phyloP scores from a whole-genome alignment of 179 eudicot genomes.

The Vitellaria paradoxa region DNA sequence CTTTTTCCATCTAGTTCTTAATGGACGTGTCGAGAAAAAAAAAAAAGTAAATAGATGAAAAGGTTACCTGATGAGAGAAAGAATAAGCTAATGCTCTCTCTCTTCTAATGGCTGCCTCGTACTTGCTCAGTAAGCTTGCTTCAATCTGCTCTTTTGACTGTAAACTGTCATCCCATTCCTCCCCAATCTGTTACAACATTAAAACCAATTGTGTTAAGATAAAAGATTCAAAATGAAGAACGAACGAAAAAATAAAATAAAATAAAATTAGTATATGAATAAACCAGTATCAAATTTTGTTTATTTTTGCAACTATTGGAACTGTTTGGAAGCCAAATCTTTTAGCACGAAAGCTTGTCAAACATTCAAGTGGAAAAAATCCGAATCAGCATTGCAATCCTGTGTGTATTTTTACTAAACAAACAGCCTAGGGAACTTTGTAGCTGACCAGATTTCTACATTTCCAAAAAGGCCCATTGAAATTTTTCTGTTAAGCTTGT shows the following conservation, averaged over 20 bases:
- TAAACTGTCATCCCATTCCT: conserved; percentile 77
- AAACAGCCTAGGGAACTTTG: background rate
- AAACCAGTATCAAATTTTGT: background rate
- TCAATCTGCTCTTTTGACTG: conserved; percentile 83
- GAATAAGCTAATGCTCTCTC: conserved; percentile 94
- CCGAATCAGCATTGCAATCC: background rate
- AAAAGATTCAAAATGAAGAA: background rate
- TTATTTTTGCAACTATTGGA: background rate
- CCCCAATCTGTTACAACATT: conserved; percentile 47
- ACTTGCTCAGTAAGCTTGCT: conserved; percentile 69
- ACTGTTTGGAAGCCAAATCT: background rate
- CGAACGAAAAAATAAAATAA: background rate
- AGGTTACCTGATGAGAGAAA: conserved; percentile 79
- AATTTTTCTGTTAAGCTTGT: background rate
- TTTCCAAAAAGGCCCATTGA: background rate
- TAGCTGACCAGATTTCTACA: background rate
- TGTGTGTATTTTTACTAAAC: conserved; percentile 2
- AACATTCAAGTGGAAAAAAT: background rate
- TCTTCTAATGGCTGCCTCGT: conserved; percentile 90
- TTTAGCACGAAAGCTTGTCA: background rate
- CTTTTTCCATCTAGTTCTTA: background rate
- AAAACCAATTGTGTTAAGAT: conserved; percentile 2
- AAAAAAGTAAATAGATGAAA: background rate
- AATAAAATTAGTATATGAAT: background rate
- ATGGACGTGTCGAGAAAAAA: background rate